Evolutionary conservation across 306 rosid genomes (phyloP).

Genomic region (Canavalia ensiformis): DNA sequence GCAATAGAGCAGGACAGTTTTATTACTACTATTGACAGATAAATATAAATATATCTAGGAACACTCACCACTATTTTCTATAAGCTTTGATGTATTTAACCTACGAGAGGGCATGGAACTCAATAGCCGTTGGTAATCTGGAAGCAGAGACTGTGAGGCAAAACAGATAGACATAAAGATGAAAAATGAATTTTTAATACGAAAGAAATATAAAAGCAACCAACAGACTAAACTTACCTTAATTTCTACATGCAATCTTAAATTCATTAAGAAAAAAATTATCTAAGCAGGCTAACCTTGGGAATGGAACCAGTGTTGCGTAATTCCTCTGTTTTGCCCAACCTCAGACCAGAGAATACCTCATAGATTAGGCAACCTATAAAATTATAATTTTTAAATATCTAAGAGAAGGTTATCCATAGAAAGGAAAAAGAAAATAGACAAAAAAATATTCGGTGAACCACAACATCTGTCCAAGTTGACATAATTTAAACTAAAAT

Average conservation of each 20-base stretch:
- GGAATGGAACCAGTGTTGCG: constrained; percentile 91
- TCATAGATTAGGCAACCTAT: constrained; percentile 96
- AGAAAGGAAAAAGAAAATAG: constrained; percentile 17
- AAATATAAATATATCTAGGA: constrained; percentile 30
- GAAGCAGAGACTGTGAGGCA: constrained; percentile 94
- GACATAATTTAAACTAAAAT: constrained; percentile 35
- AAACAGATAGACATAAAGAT: constrained; percentile 58
- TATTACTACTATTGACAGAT: background rate
- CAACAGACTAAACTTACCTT: constrained; percentile 34
- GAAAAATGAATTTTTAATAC: constrained; percentile 57
- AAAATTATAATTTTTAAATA: constrained; percentile 41
- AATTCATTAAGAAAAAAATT: constrained; percentile 27
- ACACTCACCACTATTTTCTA: constrained; percentile 92
- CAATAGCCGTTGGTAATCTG: constrained; percentile 98
- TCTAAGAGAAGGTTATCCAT: constrained; percentile 22
- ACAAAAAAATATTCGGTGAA: constrained; percentile 39
- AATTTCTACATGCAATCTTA: constrained; percentile 26
- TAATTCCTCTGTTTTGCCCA: constrained; percentile 94
- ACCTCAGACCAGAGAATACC: constrained; percentile 85
- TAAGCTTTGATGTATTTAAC: constrained; percentile 93
- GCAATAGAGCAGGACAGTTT: too few relatives aligned
- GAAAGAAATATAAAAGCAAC: constrained; percentile 47
- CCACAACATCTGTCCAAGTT: constrained; percentile 34
- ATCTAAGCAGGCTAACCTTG: constrained; percentile 69
- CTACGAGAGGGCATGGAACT: constrained; percentile 97